A percentile compares a stretch with the other conserved stretches of the same genome.
Conservation (phyloP, 1,284 basidiomycete species). For the Golubevia pallescens region DNA sequence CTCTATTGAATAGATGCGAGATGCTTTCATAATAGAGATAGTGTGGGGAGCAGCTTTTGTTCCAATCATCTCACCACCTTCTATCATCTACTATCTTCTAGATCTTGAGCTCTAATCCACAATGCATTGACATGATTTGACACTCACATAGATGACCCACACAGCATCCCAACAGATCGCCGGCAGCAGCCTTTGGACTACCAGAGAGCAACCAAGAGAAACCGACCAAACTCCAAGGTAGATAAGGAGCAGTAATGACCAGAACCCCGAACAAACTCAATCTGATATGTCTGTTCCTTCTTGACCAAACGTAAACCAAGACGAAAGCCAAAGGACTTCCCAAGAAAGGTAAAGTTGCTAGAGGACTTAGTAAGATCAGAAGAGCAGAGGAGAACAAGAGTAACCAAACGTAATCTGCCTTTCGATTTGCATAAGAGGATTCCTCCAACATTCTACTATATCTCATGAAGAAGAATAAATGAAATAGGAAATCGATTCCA, state of each 20-base stretch:
- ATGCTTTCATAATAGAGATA: too few species aligned
- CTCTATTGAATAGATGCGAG: neutral
- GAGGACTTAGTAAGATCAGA: slow-evolving; percentile 37
- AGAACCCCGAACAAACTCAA: slow-evolving; percentile 92
- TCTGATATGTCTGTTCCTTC: slow-evolving; percentile 89
- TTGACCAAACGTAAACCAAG: slow-evolving; percentile 94
- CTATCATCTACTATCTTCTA: too few species aligned
- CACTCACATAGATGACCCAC: slow-evolving; percentile 57
- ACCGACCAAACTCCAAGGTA: slow-evolving; percentile 85
- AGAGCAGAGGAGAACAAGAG: slow-evolving; percentile 79
- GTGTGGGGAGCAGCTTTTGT: too few species aligned
- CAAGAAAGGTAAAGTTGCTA: slow-evolving; percentile 64
- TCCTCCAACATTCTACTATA: slow-evolving; percentile 96
- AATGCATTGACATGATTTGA: slow-evolving; percentile 21
- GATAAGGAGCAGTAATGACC: slow-evolving; percentile 92
- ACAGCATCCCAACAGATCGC: slow-evolving; percentile 72
- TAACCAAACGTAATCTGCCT: slow-evolving; percentile 92
- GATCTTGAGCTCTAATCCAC: slow-evolving; percentile 20
- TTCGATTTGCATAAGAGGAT: slow-evolving; percentile 86
- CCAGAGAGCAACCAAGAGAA: slow-evolving; percentile 89
- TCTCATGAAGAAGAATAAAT: slow-evolving; percentile 97
- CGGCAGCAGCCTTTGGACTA: slow-evolving; percentile 81
- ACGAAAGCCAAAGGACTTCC: slow-evolving; percentile 66
- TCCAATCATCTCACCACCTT: too few species aligned
- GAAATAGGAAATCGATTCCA: slow-evolving; percentile 92